Conservation (phyloP, 2,329 filamentous ascomycete species). For the Fusarium agapanthi region DNA sequence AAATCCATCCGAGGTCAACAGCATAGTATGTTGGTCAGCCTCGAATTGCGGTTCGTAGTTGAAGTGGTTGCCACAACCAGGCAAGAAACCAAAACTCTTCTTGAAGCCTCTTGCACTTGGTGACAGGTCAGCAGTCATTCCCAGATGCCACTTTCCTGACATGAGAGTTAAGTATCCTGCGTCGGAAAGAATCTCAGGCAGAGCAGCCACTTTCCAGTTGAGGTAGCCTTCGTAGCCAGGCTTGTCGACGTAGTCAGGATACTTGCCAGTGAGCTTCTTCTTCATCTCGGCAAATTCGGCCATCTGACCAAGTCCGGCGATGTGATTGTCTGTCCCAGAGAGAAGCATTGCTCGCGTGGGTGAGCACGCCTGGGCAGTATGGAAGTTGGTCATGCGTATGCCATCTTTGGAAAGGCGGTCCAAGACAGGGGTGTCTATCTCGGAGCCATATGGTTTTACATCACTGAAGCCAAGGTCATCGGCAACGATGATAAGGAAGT, state of each 20-base stretch:
- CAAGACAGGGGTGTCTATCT: conserved; percentile 65
- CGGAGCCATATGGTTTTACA: conserved; percentile 56
- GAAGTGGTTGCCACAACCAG: conserved; percentile 61
- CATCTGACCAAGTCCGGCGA: conserved; percentile 62
- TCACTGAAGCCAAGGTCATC: conserved; percentile 43
- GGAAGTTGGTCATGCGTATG: conserved; percentile 65
- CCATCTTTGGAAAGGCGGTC: conserved; percentile 59
- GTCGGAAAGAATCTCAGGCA: conserved; percentile 43
- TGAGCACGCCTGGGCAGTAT: conserved; percentile 66
- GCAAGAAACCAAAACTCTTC: conserved; percentile 51
- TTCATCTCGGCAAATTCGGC: conserved; percentile 48
- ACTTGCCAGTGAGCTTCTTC: background rate
- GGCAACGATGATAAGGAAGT: conserved; percentile 42
- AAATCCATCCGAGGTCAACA: conserved; percentile 37
- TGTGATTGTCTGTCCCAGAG: conserved; percentile 66
- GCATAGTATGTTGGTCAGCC: conserved; percentile 57
- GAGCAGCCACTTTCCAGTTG: conserved; percentile 42
- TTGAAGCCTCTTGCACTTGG: conserved; percentile 51
- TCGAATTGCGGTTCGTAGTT: conserved; percentile 57
- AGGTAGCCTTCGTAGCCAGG: conserved; percentile 47
- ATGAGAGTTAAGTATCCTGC: conserved; percentile 46
- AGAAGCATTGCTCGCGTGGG: conserved; percentile 68
- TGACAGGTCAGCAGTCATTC: conserved; percentile 41
- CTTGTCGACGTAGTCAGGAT: conserved; percentile 5
- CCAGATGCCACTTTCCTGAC: conserved; percentile 49